Evolutionary conservation across 768 basidiomycete species (phyloP), one percentile per base, ranked within the genome.

Genomic region (Boletus barrowsii): DNA sequence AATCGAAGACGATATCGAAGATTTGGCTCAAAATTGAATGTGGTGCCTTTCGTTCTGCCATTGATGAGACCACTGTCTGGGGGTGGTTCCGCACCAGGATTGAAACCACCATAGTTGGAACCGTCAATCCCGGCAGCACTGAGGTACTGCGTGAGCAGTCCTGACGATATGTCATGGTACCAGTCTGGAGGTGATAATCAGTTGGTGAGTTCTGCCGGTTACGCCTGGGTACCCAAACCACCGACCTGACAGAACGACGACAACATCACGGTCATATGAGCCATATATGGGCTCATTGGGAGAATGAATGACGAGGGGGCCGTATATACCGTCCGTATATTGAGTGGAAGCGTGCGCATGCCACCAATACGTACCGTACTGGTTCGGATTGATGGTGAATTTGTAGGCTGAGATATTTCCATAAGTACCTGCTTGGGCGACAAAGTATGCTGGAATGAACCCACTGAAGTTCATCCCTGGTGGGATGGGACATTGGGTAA

Each of bases 401-500:
- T 64, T 73, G 56, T 73, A 75, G 1, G 70, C 65, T 61, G 22
- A 54, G 36, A 15, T 11, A 30, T 9, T 7, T 1, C 11, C 36
- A 29, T 62, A 5, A 57, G 49, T 47, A 44, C 32, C 20, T 30
- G 22, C 9, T 29, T 18, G 10, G 11, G 9, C 32, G 32, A 33
- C 35, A 30, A 29, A 29, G 14, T 14, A 41, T 9, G 32, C 2
- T 20, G 44, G 37, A 42, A 51, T 3, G 32, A 7, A n/a, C 58
- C 69, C 55, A 79, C 68, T 51, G 32, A 70, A 69, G 49, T 73
- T 75, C 58, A 72, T 65, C 22, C 78, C 78, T 4, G 80, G 73
- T n/a, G 80, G 80, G 33, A 82, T 82, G 10, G 77, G 76, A 58
- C 82, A 82, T 59, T 82, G 75, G 1, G 80, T 77, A 42, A 82